A percentile compares a stretch with the other conserved stretches of the same genome.
phyloP scores from a whole-genome alignment of 2,329 filamentous ascomycete genomes.

The Talaromyces albobiverticillius region DNA sequence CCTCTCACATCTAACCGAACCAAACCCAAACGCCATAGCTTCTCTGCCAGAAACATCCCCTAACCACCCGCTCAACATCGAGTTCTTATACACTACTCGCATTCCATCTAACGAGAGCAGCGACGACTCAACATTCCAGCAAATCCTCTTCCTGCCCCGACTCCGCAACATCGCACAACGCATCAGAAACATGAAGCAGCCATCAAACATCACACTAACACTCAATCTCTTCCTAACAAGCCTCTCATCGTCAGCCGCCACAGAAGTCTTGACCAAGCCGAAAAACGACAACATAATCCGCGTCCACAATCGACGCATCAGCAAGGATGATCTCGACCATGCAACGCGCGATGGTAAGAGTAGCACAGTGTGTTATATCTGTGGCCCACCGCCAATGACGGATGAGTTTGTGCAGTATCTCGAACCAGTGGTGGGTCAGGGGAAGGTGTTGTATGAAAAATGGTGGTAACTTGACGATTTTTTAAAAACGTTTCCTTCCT shows the following conservation, averaged over 20 bases:
- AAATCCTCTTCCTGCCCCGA: slow-evolving; percentile 49
- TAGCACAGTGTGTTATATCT: slow-evolving; percentile 61
- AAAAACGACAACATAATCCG: slow-evolving; percentile 7
- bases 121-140: slow-evolving; percentile 23
- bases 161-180: slow-evolving; percentile 36
- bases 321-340: slow-evolving; percentile 32
- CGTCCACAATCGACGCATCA: slow-evolving; percentile 34
- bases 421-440: slow-evolving; percentile 35
- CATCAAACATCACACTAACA: slow-evolving; percentile 24
- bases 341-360: neutral
- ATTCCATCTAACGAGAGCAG: slow-evolving; percentile 24
- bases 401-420: slow-evolving; percentile 57
- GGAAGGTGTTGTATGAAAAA: slow-evolving; percentile 58
- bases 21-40: slow-evolving; percentile 14
- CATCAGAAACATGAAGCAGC: slow-evolving; percentile 22
- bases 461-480: slow-evolving; percentile 57
- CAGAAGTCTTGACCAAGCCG: slow-evolving; percentile 2
- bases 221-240: slow-evolving; percentile 37
- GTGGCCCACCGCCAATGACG: slow-evolving; percentile 67
- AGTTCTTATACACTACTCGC: slow-evolving; percentile 63
- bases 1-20: slow-evolving; percentile 57
- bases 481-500: too few species aligned
- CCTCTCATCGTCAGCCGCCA: slow-evolving; percentile 13
- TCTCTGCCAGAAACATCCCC: slow-evolving; percentile 19
- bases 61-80: slow-evolving; percentile 39